Conservation (phyloP, 2,329 filamentous ascomycete genomes). For the Trichoderma sp. region DNA sequence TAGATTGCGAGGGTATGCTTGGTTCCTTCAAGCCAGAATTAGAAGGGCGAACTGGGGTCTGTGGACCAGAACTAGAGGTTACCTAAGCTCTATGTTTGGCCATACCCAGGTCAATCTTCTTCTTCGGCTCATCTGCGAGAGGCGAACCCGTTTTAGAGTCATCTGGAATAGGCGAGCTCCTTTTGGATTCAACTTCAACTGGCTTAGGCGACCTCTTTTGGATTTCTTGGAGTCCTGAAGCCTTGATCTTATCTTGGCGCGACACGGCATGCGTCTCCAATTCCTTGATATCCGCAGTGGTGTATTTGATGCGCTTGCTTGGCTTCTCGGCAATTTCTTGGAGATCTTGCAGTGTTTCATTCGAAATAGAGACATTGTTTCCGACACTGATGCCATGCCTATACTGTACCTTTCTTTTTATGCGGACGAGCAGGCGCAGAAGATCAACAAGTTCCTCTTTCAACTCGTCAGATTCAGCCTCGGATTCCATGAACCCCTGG, state of each 20-base stretch:
- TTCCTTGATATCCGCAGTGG: constrained; percentile 16
- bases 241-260: constrained; percentile 6
- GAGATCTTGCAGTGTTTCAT: constrained; percentile 13
- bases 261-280: constrained; percentile 10
- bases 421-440: constrained; percentile 25
- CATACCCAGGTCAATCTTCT: background rate
- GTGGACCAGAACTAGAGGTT: background rate
- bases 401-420: constrained; percentile 26
- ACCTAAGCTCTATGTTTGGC: constrained; percentile 4
- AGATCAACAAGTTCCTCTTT: constrained; percentile 25
- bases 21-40: background rate
- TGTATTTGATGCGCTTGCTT: constrained; percentile 22
- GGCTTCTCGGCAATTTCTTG: constrained; percentile 1
- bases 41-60: background rate
- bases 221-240: constrained; percentile 4
- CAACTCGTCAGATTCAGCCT: constrained; percentile 26
- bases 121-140: background rate
- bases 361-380: background rate
- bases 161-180: background rate
- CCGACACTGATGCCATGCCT: background rate
- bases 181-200: background rate
- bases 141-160: background rate
- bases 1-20: background rate
- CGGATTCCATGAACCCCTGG: constrained; percentile 27
- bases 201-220: background rate